Base-by-base conservation (phyloP, 1,139 yeast genomes). In the Fermentozyma sake region DNA sequence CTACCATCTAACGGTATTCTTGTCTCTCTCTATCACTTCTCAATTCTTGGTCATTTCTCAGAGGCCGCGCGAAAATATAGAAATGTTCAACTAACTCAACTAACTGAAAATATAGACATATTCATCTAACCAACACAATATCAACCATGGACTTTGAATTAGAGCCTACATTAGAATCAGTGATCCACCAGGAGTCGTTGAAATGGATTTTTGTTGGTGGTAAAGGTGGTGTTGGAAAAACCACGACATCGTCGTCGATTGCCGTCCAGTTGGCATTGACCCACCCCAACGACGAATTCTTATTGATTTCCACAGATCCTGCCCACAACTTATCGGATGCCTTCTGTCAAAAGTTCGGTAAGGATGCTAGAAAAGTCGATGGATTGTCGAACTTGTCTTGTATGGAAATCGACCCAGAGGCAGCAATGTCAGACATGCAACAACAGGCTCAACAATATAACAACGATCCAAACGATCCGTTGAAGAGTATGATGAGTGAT, bases 161-260 rank as follows among this genome's bases (percentile, higher is more conserved):
- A 32, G 89, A 80, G 44, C 86, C 89, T 36, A 77, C 81, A 18
- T 68, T 82, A 42, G 75, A 75, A 43, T 76, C 83, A 14, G 60
- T 82, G 29, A 63, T 82, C 28, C 50, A 66, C 17, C 86, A 81
- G 41, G 82, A 72, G 18, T 61, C 91, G 11, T 73, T 91, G 48
- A 84, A 84, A 50, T 91, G 98, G 98, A 83, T 91, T 41, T 91
- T 91, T 51, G 97, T 89, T 22, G 98, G 98, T 37, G 98, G 98
- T 46, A 91, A 91, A 67, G 98, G 98, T 54, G 98, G 98, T 59
- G 98, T 91, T 20, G 98, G 98, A 44, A 91, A 91, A 57, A 91
- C 98, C 42, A 91, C 98, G 23, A 85, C 96, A 3, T 89, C 97
- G 1, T 89, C 96, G 27, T 87, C 97, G 13, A 73, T 91, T 42